Evolutionary conservation across 805 yeast species (phyloP).

Genomic region (Cyberlindnera petersonii): DNA sequence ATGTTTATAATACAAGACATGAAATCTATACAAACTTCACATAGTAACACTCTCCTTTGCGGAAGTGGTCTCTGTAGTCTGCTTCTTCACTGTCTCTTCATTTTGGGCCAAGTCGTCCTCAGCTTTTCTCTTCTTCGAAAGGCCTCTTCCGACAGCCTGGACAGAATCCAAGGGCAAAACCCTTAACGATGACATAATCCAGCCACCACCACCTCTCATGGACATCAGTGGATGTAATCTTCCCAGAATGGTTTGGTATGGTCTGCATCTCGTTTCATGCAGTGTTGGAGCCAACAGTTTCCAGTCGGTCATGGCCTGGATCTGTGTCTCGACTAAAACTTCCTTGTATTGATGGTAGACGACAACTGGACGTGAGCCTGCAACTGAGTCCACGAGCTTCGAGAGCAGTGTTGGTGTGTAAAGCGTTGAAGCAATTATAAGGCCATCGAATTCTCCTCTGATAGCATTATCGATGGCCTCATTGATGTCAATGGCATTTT

Average conservation of each 20-base stretch:
- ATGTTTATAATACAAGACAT: no score
- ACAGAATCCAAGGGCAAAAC: slow-evolving; percentile 70
- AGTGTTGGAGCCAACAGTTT: slow-evolving; percentile 80
- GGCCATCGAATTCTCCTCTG: slow-evolving; percentile 63
- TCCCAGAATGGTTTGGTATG: slow-evolving; percentile 90
- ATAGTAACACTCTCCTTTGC: not conserved
- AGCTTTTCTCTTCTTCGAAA: slow-evolving; percentile 36
- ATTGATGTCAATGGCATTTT: slow-evolving; percentile 47
- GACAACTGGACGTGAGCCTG: slow-evolving; percentile 86
- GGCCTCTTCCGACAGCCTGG: slow-evolving; percentile 64
- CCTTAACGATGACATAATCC: slow-evolving; percentile 68
- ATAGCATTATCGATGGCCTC: slow-evolving; percentile 47
- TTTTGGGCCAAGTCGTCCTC: slow-evolving; percentile 30
- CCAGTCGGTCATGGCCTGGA: slow-evolving; percentile 59
- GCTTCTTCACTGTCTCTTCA: slow-evolving; percentile 3
- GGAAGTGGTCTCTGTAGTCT: not conserved
- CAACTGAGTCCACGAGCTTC: slow-evolving; percentile 55
- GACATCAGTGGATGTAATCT: slow-evolving; percentile 95
- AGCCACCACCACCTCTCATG: slow-evolving; percentile 90
- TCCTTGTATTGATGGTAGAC: slow-evolving; percentile 82
- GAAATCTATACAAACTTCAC: not conserved
- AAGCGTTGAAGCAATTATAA: slow-evolving; percentile 70
- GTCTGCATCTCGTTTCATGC: slow-evolving; percentile 75
- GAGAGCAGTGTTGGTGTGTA: slow-evolving; percentile 64
- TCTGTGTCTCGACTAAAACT: slow-evolving; percentile 67